phyloP scores from a whole-genome alignment of 2,329 filamentous ascomycete genomes.

The Arthrobotrys sinensis region DNA sequence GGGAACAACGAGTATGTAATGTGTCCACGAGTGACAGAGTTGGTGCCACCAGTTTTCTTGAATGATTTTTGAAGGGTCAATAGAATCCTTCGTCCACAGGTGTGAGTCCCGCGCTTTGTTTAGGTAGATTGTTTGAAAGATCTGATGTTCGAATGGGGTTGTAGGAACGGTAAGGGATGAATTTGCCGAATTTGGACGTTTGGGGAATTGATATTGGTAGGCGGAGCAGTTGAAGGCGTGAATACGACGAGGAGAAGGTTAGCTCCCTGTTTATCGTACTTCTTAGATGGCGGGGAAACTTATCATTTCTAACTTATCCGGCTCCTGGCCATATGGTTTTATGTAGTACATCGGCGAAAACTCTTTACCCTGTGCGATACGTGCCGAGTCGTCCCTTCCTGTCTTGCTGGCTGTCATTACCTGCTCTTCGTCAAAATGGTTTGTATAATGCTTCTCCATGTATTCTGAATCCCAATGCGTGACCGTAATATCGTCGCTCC shows the following conservation, averaged over 20 bases:
- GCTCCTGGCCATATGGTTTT: slow-evolving; percentile 73
- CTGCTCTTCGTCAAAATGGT: slow-evolving; percentile 71
- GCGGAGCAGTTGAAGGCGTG: slow-evolving; percentile 56
- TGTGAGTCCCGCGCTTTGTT: slow-evolving; percentile 73
- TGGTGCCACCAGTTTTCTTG: slow-evolving; percentile 79
- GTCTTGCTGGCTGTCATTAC: slow-evolving; percentile 67
- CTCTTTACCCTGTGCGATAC: slow-evolving; percentile 68
- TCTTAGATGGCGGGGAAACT: slow-evolving; percentile 12
- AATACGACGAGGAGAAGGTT: background rate
- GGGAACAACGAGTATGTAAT: slow-evolving; percentile 77
- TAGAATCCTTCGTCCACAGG: slow-evolving; percentile 75
- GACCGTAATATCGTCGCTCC: slow-evolving; percentile 80
- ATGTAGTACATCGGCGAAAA: slow-evolving; percentile 79
- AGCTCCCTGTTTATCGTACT: slow-evolving; percentile 3
- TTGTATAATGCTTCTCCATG: slow-evolving; percentile 79
- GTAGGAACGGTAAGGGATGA: slow-evolving; percentile 37
- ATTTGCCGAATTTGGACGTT: slow-evolving; percentile 40
- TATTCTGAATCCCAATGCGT: slow-evolving; percentile 78
- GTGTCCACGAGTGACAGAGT: slow-evolving; percentile 76
- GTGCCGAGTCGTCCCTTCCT: slow-evolving; percentile 65
- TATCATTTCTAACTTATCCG: slow-evolving; percentile 75
- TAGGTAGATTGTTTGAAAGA: slow-evolving; percentile 73
- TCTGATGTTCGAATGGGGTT: slow-evolving; percentile 29
- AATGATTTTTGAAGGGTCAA: slow-evolving; percentile 75
- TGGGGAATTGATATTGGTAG: slow-evolving; percentile 57